These are phyloP conservation scores for Cichorium intybus DNA, from an alignment of 140 eudicot genomes.

Conservation along the genomic window DNA sequence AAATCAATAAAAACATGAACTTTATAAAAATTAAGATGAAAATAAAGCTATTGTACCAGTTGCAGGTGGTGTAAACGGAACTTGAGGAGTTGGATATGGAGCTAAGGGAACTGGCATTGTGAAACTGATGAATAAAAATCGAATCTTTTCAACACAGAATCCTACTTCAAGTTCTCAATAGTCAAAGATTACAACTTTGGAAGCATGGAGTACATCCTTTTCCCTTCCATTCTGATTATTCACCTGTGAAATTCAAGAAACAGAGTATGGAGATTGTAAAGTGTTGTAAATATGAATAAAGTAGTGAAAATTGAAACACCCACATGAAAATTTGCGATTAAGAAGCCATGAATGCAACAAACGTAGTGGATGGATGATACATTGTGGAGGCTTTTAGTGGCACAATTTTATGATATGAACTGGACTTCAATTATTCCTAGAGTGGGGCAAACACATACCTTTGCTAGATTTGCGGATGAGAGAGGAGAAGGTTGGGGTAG, in stretches of 20 bases:
- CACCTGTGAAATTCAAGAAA: constrained; percentile 27
- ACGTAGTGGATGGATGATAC: constrained; percentile 13
- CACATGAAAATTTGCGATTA: constrained; percentile 20
- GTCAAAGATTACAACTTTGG: constrained; percentile 22
- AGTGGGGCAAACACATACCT: constrained; percentile 46
- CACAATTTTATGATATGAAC: constrained; percentile 8
- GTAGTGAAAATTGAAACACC: constrained; percentile 16
- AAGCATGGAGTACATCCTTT: constrained; percentile 10
- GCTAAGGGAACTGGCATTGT: constrained; percentile 78
- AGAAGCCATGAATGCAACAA: constrained; percentile 13
- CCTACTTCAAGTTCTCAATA: constrained; percentile 26
- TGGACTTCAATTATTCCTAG: constrained; percentile 35
- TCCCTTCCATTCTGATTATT: constrained; percentile 22
- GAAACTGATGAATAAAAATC: constrained; percentile 19
- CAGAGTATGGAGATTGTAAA: constrained; percentile 14
- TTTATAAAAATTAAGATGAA: constrained; percentile 1
- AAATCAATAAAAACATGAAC: not conserved
- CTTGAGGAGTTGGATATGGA: constrained; percentile 61
- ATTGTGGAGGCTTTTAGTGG: constrained; percentile 9
- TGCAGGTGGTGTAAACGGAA: constrained; percentile 57
- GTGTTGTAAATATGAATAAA: not conserved
- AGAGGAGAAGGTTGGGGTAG: constrained; percentile 7
- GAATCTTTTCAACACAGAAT: not conserved
- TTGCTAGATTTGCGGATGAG: constrained; percentile 29
- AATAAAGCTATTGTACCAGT: constrained; percentile 39